A percentile compares a stretch with the other conserved stretches of the same genome.
Evolutionary conservation across 2,329 filamentous ascomycete species (phyloP).

Genomic region (Phoma sp.): DNA sequence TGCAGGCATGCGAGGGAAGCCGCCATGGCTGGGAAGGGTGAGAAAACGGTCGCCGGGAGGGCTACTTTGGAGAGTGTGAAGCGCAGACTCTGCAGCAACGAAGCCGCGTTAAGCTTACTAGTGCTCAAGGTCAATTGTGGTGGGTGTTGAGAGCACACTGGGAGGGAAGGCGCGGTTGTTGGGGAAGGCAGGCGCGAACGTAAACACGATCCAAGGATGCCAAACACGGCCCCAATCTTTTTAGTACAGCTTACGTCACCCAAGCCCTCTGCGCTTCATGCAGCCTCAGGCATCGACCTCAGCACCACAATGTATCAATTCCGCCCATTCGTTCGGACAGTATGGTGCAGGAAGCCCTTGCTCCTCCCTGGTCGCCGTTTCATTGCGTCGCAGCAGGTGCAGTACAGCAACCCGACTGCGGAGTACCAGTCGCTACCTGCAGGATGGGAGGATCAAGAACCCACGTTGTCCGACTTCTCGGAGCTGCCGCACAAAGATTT

Average conservation of each 20-base stretch:
- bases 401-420: slow-evolving; percentile 25
- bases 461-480: slow-evolving; percentile 75
- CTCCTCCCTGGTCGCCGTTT: slow-evolving; percentile 32
- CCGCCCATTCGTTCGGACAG: slow-evolving; percentile 38
- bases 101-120: neutral
- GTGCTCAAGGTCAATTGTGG: slow-evolving; percentile 4
- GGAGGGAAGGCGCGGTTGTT: slow-evolving; percentile 17
- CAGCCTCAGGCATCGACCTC: slow-evolving; percentile 28
- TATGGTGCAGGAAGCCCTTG: slow-evolving; percentile 36
- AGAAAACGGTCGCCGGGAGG: slow-evolving; percentile 4
- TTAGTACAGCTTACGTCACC: slow-evolving; percentile 34
- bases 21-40: slow-evolving; percentile 31
- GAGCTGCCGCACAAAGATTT: slow-evolving; percentile 82
- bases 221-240: slow-evolving; percentile 9
- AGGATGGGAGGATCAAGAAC: slow-evolving; percentile 79
- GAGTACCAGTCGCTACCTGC: slow-evolving; percentile 50
- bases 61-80: neutral
- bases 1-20: slow-evolving; percentile 68
- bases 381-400: slow-evolving; percentile 34
- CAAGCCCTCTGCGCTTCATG: slow-evolving; percentile 23
- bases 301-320: slow-evolving; percentile 43
- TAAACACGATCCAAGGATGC: slow-evolving; percentile 25
- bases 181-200: slow-evolving; percentile 24
- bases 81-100: neutral
- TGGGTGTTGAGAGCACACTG: slow-evolving; percentile 8